phyloP scores from a whole-genome alignment of 352 stramenopile genomes.

The Blastocystis sp. region DNA sequence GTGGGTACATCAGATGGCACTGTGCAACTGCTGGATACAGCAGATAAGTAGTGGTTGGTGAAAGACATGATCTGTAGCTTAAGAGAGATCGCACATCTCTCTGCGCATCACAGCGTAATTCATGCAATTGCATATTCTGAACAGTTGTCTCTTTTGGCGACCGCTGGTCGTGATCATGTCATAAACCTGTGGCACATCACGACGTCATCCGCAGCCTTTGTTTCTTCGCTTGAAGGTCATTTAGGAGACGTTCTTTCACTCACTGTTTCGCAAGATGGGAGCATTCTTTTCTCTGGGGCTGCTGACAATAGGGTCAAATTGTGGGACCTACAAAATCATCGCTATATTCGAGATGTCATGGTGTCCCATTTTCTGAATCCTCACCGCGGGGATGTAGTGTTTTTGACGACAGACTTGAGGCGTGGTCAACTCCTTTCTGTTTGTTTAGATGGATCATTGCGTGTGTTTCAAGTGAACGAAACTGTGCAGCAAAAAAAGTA shows the following conservation, averaged over 20 bases:
- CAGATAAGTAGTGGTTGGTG: not conserved
- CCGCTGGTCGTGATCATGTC: not conserved
- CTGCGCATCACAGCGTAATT: not conserved
- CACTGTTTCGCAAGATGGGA: not conserved
- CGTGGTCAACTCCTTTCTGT: not conserved
- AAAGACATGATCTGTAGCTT: not conserved
- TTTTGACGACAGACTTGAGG: not conserved
- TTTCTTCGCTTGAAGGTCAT: not conserved
- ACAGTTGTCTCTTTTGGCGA: not conserved
- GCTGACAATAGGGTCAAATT: conserved; percentile 17
- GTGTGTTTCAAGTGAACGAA: not conserved
- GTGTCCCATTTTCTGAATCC: not conserved
- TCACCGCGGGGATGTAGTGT: not conserved
- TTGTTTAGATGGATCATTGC: not conserved
- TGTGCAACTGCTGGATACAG: not conserved
- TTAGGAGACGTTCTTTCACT: conserved; percentile 32
- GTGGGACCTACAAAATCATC: conserved; percentile 43
- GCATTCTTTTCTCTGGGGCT: conserved; percentile 1
- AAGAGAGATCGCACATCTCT: not conserved
- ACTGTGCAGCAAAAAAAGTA: no score
- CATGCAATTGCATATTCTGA: not conserved
- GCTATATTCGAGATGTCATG: conserved; percentile 29
- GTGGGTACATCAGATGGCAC: not conserved
- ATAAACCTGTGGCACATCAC: conserved; percentile 5
- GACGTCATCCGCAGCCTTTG: not conserved